These are phyloP conservation scores for Spergularia marina DNA, from an alignment of 148 eudicot genomes.

Conservation along the genomic window DNA sequence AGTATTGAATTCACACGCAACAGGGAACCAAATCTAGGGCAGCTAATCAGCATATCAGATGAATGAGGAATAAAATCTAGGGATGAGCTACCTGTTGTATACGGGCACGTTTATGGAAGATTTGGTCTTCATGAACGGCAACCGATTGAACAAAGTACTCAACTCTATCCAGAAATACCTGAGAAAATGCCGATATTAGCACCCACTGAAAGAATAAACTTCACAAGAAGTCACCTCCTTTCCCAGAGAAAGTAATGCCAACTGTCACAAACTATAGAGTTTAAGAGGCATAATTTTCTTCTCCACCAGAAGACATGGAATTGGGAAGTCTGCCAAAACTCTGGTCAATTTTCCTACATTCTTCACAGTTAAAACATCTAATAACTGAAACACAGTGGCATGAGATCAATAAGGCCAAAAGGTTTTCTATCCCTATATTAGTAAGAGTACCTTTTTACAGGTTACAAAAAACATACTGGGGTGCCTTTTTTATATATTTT, in stretches of 20 bases:
- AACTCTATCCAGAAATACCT: constrained; percentile 90
- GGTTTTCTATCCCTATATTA: too few relatives aligned
- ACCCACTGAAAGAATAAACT: constrained; percentile 12
- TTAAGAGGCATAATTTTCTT: neutral
- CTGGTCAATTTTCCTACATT: too few relatives aligned
- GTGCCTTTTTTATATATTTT: too few relatives aligned
- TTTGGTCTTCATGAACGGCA: constrained; percentile 88
- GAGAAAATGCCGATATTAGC: constrained; percentile 13
- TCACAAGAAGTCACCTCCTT: neutral
- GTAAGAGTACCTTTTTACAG: too few relatives aligned
- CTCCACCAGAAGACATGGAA: neutral
- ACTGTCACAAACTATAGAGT: neutral
- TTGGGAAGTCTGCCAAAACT: too few relatives aligned
- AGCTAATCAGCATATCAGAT: constrained; percentile 1
- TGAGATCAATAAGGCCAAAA: too few relatives aligned
- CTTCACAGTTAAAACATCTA: too few relatives aligned
- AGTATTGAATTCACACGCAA: neutral
- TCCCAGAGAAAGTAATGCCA: neutral
- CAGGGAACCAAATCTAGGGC: neutral
- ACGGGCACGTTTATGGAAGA: constrained; percentile 88
- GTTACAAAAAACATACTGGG: too few relatives aligned
- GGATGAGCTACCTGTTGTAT: constrained; percentile 60
- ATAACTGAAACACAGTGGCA: too few relatives aligned
- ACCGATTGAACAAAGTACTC: constrained; percentile 92
- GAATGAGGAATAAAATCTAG: constrained; percentile 4